phyloP scores from a whole-genome alignment of 2,329 filamentous ascomycete genomes.

The Ophiostoma pallidulum region DNA sequence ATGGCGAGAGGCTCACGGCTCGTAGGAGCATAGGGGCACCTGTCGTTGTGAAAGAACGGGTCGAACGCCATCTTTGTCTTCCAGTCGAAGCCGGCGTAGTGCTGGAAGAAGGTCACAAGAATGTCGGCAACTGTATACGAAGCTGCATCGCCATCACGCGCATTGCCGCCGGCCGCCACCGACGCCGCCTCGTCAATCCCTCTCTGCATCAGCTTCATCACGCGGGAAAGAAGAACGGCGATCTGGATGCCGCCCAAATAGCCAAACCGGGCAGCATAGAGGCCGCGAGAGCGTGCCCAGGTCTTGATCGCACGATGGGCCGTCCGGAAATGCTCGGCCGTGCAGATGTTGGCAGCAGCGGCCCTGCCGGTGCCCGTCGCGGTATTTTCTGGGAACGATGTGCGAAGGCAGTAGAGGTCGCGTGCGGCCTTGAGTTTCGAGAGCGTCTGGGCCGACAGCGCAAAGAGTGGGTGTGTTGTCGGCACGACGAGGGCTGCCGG shows the following conservation, averaged over 20 bases:
- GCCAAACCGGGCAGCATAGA: conserved; percentile 57
- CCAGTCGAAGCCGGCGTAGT: conserved; percentile 57
- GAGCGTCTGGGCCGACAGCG: conserved; percentile 45
- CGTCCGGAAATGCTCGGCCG: conserved; percentile 42
- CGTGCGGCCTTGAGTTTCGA: conserved; percentile 55
- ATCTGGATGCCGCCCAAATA: conserved; percentile 58
- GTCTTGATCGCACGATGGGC: conserved; percentile 51
- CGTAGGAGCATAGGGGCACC: conserved; percentile 43
- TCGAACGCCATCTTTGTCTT: conserved; percentile 44
- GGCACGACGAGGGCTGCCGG: conserved; percentile 38
- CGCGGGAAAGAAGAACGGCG: conserved; percentile 48
- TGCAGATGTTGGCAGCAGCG: conserved; percentile 11
- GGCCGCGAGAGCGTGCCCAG: conserved; percentile 52
- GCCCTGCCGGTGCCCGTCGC: conserved; percentile 16
- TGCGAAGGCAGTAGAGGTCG: conserved; percentile 51
- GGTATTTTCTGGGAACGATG: conserved; percentile 48
- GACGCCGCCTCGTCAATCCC: background rate
- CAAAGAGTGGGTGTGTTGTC: conserved; percentile 43
- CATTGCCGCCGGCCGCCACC: background rate
- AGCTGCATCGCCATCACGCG: background rate
- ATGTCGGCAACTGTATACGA: conserved; percentile 36
- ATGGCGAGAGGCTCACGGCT: conserved; percentile 53
- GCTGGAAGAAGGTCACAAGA: conserved; percentile 49
- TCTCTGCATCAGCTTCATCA: conserved; percentile 43
- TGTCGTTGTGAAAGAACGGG: conserved; percentile 44